Conservation (phyloP, 352 stramenopile species). For the Phytophthora nicotianae region DNA sequence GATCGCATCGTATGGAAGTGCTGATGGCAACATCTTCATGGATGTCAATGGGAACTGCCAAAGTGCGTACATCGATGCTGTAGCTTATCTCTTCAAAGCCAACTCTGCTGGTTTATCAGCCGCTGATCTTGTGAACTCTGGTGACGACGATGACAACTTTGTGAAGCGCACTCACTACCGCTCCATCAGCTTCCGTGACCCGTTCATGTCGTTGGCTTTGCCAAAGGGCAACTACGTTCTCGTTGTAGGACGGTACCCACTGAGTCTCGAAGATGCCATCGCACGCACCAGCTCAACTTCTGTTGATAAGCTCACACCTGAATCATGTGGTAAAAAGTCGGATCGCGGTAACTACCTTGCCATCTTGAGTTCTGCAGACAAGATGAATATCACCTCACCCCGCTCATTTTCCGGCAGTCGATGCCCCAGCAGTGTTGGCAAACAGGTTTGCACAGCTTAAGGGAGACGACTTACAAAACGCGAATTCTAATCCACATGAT, state of each 20-base stretch:
- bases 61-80: slow-evolving; percentile 70
- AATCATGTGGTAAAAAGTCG: slow-evolving; percentile 49
- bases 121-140: slow-evolving; percentile 53
- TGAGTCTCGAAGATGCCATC: slow-evolving; percentile 63
- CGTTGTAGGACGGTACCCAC: slow-evolving; percentile 67
- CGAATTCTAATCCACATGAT: slow-evolving; percentile 13
- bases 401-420: slow-evolving; percentile 48
- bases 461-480: not conserved
- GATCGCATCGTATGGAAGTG: slow-evolving; percentile 57
- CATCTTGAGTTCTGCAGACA: slow-evolving; percentile 45
- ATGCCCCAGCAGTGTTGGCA: slow-evolving; percentile 36
- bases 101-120: slow-evolving; percentile 38
- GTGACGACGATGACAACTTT: slow-evolving; percentile 72
- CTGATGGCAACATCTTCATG: slow-evolving; percentile 40
- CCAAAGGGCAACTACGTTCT: slow-evolving; percentile 59
- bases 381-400: slow-evolving; percentile 44
- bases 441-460: slow-evolving; percentile 30
- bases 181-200: slow-evolving; percentile 75
- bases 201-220: slow-evolving; percentile 68
- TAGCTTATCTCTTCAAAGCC: slow-evolving; percentile 61
- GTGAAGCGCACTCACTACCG: slow-evolving; percentile 46
- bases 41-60: slow-evolving; percentile 72
- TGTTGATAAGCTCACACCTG: slow-evolving; percentile 48
- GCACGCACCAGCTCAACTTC: slow-evolving; percentile 36
- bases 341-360: slow-evolving; percentile 60